Conservation (phyloP, 805 yeast genomes). For the Wickerhamomyces kurtzmanii region DNA sequence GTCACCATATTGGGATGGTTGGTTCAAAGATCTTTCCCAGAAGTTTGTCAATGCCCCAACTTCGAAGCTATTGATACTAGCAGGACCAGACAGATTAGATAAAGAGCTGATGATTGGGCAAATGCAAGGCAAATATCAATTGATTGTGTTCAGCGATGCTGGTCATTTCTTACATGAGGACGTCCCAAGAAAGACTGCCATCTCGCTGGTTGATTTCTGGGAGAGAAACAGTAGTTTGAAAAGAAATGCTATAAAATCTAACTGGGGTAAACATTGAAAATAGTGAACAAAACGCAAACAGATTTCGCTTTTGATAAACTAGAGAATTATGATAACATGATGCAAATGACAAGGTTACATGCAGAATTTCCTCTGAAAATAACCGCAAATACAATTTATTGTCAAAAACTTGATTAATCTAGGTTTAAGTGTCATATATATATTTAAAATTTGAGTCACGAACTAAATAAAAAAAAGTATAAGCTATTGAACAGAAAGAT, state of each 20-base stretch:
- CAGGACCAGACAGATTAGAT: constrained; percentile 87
- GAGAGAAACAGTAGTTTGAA: constrained; percentile 28
- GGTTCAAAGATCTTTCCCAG: constrained; percentile 70
- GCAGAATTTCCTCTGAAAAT: too few relatives aligned
- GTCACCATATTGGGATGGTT: constrained; percentile 61
- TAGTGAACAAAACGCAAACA: constrained; percentile 1
- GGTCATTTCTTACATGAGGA: constrained; percentile 98
- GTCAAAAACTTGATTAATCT: too few relatives aligned
- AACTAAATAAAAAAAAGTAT: background rate
- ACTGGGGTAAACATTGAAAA: constrained; percentile 22
- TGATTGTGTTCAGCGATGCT: constrained; percentile 68
- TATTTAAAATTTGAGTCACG: too few relatives aligned
- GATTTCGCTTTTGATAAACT: constrained; percentile 21
- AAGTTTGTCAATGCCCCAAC: constrained; percentile 37
- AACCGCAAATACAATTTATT: too few relatives aligned
- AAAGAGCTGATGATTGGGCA: constrained; percentile 85
- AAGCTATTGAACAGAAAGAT: constrained; percentile 34
- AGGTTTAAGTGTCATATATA: too few relatives aligned
- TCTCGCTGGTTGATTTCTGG: constrained; percentile 37
- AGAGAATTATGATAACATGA: too few relatives aligned
- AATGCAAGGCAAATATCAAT: constrained; percentile 95
- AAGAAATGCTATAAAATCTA: constrained; percentile 23
- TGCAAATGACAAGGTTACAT: too few relatives aligned
- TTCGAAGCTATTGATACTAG: constrained; percentile 67
- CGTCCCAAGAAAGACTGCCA: constrained; percentile 57